Conservation (phyloP, 441 rosid species). For the Viola pubescens region DNA sequence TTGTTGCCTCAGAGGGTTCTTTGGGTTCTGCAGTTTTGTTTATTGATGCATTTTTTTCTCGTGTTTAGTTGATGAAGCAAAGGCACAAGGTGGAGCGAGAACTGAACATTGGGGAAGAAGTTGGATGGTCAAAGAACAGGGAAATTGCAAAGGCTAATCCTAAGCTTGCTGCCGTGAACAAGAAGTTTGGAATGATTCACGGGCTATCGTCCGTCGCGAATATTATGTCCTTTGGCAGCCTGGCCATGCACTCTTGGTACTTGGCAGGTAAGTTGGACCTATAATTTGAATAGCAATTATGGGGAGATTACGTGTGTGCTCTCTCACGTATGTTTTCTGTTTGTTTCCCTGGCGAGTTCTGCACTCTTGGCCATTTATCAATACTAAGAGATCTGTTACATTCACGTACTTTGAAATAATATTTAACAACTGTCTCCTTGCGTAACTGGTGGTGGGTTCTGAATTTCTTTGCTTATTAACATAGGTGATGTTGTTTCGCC, state of each 20-base stretch:
- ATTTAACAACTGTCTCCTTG: not conserved
- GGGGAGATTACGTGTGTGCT: not conserved
- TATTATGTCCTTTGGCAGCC: slow-evolving; percentile 62
- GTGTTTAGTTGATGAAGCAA: slow-evolving; percentile 70
- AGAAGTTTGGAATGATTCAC: slow-evolving; percentile 82
- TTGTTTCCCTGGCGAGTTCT: not conserved
- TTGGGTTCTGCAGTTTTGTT: not conserved
- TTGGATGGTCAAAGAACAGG: slow-evolving; percentile 62
- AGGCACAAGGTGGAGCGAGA: slow-evolving; percentile 79
- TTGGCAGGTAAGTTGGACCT: slow-evolving; percentile 68
- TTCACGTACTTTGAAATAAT: slow-evolving; percentile 11
- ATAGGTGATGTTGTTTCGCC: too few relatives aligned
- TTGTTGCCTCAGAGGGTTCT: not conserved
- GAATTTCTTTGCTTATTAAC: not conserved
- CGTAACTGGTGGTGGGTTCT: not conserved
- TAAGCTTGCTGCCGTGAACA: slow-evolving; percentile 77
- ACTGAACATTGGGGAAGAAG: slow-evolving; percentile 52
- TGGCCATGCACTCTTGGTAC: slow-evolving; percentile 81
- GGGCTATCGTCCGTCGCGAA: slow-evolving; percentile 72
- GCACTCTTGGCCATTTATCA: slow-evolving; percentile 7
- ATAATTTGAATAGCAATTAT: slow-evolving; percentile 17
- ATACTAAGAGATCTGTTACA: not conserved
- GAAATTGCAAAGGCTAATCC: slow-evolving; percentile 63
- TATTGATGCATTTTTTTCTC: slow-evolving; percentile 1
- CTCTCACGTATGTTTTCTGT: not conserved